phyloP scores from a whole-genome alignment of 768 basidiomycete genomes.

The Paxillus involutus region DNA sequence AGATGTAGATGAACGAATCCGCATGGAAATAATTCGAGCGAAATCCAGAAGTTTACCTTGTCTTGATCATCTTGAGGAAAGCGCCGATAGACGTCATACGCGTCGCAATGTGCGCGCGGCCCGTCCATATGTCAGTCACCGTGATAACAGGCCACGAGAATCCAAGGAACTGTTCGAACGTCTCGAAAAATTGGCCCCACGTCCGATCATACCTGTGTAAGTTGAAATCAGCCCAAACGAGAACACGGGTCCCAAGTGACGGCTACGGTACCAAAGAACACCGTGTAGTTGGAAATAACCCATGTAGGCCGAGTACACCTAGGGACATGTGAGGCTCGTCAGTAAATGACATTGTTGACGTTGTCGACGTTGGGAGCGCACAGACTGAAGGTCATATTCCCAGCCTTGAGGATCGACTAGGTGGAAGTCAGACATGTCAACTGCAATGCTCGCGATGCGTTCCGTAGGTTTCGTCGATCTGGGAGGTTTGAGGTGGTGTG shows the following conservation, averaged over 20 bases:
- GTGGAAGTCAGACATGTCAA: constrained; percentile 62
- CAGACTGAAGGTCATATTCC: constrained; percentile 80
- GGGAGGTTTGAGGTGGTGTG: no score
- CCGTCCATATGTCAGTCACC: constrained; percentile 70
- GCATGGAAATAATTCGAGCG: neutral
- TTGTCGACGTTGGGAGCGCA: constrained; percentile 33
- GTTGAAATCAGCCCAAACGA: neutral
- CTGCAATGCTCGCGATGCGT: neutral
- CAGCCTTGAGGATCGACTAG: constrained; percentile 75
- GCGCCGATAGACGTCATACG: constrained; percentile 66
- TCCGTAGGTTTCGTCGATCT: no score
- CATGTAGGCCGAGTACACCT: constrained; percentile 76
- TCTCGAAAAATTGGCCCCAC: constrained; percentile 77
- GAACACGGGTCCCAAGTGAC: neutral
- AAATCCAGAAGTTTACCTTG: constrained; percentile 43
- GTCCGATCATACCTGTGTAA: constrained; percentile 68
- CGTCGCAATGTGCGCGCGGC: constrained; percentile 79
- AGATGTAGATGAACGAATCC: neutral
- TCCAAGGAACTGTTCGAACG: constrained; percentile 75
- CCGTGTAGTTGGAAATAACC: constrained; percentile 73
- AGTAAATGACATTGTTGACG: neutral
- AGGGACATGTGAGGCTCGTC: neutral
- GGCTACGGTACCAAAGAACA: constrained; percentile 56
- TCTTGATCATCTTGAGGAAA: constrained; percentile 85
- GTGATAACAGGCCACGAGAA: constrained; percentile 86